Evolutionary conservation across 2,329 filamentous ascomycete species (phyloP), one percentile per base, ranked within the genome.

Genomic region (Aureobasidium sp.): DNA sequence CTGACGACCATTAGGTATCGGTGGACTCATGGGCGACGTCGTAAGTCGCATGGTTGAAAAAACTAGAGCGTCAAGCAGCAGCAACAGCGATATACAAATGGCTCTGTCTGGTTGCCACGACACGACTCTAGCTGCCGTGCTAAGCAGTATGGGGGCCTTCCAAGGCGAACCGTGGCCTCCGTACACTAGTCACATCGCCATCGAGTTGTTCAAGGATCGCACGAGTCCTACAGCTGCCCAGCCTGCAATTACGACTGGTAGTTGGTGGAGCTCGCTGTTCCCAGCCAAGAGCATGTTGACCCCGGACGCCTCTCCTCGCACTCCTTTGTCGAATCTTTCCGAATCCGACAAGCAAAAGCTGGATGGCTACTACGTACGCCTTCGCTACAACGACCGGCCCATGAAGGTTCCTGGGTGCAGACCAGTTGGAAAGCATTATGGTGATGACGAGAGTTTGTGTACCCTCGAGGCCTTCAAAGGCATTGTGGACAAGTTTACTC

Each of bases 391-490:
- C 69, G 94, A 97, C 72, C 80, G 82, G 59, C 83, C 91, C 3
- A 84, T 97, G 70, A 84, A 81, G 15, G 81, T 99, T 21, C 93
- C 93, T 0, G 92, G 90, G 3, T 99, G 94, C 74, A 85, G 82
- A 66, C 75, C 81, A 10, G 75, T 80, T 0, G 90, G 91, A 7
- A 95, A 92, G 64, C 94, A 99, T 75, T 80, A 96, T 3, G 84
- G 90, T 1, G 91, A 91, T 0, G 89, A 97, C 67, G 87, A 91
- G 67, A 89, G 85, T 30, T 93, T 97, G 70, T 99, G 94, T 76
- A 97, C 93, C 0, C 75, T 99, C 69, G 86, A 88, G 62, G 91
- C 93, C 0, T 99, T 99, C 80, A 97, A 97, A 75, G 79, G 84
- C 57, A 90, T 97, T 61, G 91, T 94, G 2, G 93, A 97, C 75